phyloP scores from a whole-genome alignment of 1,139 yeast species.

The Yamadazyma atmosphaerica region DNA sequence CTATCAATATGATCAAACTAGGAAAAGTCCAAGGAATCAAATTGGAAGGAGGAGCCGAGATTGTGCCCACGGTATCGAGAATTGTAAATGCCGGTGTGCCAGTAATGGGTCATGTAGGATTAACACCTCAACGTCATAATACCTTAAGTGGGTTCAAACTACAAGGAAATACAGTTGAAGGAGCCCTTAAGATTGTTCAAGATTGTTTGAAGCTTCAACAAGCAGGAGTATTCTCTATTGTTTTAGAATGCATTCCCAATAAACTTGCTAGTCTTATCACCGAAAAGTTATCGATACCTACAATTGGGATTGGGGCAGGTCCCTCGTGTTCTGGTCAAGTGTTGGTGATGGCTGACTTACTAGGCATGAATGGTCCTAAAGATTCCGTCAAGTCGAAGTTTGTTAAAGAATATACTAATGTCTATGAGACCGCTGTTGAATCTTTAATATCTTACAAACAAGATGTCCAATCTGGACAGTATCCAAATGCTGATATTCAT shows the following conservation, averaged over 20 bases:
- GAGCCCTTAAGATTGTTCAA: slow-evolving; percentile 59
- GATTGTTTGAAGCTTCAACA: slow-evolving; percentile 72
- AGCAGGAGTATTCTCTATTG: slow-evolving; percentile 76
- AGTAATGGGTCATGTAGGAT: slow-evolving; percentile 88
- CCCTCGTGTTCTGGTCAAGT: slow-evolving; percentile 85
- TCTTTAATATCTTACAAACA: slow-evolving; percentile 55
- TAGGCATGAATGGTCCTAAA: slow-evolving; percentile 68
- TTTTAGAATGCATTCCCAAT: slow-evolving; percentile 86
- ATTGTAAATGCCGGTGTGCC: slow-evolving; percentile 76
- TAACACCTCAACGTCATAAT: slow-evolving; percentile 86
- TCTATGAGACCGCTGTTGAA: slow-evolving; percentile 48
- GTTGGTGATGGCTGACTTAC: slow-evolving; percentile 78
- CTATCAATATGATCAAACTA: slow-evolving; percentile 60
- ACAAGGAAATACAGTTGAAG: slow-evolving; percentile 65
- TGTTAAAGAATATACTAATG: slow-evolving; percentile 66
- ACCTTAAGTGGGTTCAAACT: slow-evolving; percentile 83
- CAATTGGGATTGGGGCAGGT: slow-evolving; percentile 97
- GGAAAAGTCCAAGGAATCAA: slow-evolving; percentile 77
- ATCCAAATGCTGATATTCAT: slow-evolving; percentile 65
- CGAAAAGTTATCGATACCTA: slow-evolving; percentile 60
- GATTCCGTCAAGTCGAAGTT: slow-evolving; percentile 61
- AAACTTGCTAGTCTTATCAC: slow-evolving; percentile 71
- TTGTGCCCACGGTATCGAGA: slow-evolving; percentile 43
- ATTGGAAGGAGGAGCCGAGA: slow-evolving; percentile 82
- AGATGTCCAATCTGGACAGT: slow-evolving; percentile 56